These are phyloP conservation scores for Periconia digitata DNA, from an alignment of 2,329 filamentous ascomycete species.

Conservation along the genomic window DNA sequence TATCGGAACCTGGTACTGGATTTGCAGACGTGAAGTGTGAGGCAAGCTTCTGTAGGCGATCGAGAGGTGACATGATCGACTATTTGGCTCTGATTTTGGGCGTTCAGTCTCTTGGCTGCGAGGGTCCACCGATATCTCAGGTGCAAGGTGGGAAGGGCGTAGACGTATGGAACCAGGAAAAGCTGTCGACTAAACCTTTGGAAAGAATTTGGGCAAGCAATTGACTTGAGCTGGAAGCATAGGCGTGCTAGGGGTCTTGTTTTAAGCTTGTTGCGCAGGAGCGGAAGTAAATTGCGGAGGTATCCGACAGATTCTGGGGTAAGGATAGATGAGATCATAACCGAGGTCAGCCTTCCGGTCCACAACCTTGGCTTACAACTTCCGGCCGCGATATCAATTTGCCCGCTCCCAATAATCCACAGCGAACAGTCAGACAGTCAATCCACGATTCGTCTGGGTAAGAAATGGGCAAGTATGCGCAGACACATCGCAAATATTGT, in stretches of 20 bases:
- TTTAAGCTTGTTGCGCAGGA: not conserved
- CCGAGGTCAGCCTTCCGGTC: slow-evolving; percentile 28
- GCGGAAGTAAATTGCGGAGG: not conserved
- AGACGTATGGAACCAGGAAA: too few species aligned
- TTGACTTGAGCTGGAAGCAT: not conserved
- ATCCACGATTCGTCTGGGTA: not conserved
- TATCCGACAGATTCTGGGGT: slow-evolving; percentile 11
- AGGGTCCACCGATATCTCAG: too few species aligned
- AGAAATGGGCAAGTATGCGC: not conserved
- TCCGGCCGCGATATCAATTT: not conserved
- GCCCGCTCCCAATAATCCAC: too few species aligned
- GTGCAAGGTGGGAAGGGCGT: too few species aligned
- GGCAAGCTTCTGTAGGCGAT: slow-evolving; percentile 40
- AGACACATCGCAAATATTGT: not conserved
- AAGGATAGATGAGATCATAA: slow-evolving; percentile 17
- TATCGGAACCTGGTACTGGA: slow-evolving; percentile 31
- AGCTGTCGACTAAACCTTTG: too few species aligned
- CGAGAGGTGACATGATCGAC: slow-evolving; percentile 10
- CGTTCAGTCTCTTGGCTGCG: too few species aligned
- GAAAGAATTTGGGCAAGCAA: not conserved
- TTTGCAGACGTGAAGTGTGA: slow-evolving; percentile 39
- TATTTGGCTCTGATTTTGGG: too few species aligned
- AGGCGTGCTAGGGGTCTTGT: not conserved
- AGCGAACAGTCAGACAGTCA: not conserved
- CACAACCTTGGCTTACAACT: not conserved